Conservation (phyloP, 805 yeast genomes). For the Naumovozyma dairenensis region DNA sequence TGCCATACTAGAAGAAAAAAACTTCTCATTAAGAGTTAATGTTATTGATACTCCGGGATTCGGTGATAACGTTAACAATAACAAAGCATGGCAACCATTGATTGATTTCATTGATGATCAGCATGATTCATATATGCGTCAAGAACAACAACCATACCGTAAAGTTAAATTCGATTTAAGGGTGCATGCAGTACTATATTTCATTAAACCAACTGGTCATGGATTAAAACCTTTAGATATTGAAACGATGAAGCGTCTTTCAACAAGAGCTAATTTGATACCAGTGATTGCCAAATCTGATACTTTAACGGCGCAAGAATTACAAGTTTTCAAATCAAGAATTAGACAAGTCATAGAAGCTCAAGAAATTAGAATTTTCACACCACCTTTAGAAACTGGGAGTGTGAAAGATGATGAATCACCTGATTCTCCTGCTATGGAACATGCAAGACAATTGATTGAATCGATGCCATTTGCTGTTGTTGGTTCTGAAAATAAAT, state of each 20-base stretch:
- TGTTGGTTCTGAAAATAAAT: conserved; percentile 66
- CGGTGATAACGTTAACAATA: conserved; percentile 83
- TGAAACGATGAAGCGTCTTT: conserved; percentile 74
- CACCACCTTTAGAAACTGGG: conserved; percentile 61
- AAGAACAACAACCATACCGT: conserved; percentile 86
- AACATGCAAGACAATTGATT: conserved; percentile 69
- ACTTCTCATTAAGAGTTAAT: conserved; percentile 65
- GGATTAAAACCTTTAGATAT: conserved; percentile 80
- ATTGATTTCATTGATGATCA: conserved; percentile 87
- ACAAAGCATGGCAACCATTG: conserved; percentile 77
- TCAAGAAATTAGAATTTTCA: conserved; percentile 73
- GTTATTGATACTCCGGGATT: conserved; percentile 90
- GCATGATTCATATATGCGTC: conserved; percentile 79
- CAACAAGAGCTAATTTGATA: conserved; percentile 73
- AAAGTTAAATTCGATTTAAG: conserved; percentile 60
- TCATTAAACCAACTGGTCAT: conserved; percentile 86
- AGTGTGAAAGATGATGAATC: conserved; percentile 7
- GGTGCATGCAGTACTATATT: conserved; percentile 84
- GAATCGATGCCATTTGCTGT: conserved; percentile 84
- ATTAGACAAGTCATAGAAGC: conserved; percentile 76
- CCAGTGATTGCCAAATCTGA: conserved; percentile 89
- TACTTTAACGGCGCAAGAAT: conserved; percentile 63
- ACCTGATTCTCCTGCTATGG: conserved; percentile 58
- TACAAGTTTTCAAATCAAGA: conserved; percentile 58
- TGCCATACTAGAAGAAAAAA: conserved; percentile 78